Evolutionary conservation across 2,329 filamentous ascomycete genomes (phyloP).

Genomic region (Diplodia sapinea): DNA sequence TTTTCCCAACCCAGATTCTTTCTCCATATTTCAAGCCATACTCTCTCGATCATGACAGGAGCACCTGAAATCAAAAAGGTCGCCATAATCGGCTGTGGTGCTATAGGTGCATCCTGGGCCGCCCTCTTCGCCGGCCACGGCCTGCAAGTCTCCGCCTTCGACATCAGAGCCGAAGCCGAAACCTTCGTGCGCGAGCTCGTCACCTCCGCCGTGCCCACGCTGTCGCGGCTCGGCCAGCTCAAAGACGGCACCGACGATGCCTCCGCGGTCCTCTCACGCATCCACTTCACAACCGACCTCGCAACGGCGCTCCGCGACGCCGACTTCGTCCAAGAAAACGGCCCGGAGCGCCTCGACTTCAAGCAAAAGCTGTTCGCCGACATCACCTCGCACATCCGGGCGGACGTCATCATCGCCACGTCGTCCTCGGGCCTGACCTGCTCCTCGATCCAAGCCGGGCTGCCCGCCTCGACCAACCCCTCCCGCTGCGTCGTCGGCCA

Average conservation of each 20-base stretch:
- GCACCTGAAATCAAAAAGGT: constrained; percentile 35
- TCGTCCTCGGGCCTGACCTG: constrained; percentile 49
- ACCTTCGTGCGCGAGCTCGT: constrained; percentile 33
- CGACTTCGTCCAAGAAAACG: constrained; percentile 40
- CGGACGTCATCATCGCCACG: constrained; percentile 49
- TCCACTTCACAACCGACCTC: constrained; percentile 36
- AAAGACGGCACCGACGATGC: constrained; percentile 16
- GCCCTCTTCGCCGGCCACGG: constrained; percentile 49
- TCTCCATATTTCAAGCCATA: background rate
- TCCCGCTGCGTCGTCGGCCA: constrained; percentile 53
- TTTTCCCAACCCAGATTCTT: background rate
- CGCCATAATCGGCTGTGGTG: constrained; percentile 47
- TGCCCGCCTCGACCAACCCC: constrained; percentile 36
- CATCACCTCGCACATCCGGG: constrained; percentile 42
- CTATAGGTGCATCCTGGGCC: constrained; percentile 52
- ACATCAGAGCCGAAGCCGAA: constrained; percentile 48
- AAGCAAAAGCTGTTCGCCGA: constrained; percentile 48
- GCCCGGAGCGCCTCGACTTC: constrained; percentile 49
- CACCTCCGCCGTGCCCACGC: constrained; percentile 33
- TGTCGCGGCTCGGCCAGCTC: constrained; percentile 32
- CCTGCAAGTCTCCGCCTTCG: constrained; percentile 50
- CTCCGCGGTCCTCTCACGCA: constrained; percentile 21
- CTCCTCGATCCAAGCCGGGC: constrained; percentile 41
- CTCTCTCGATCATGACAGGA: constrained; percentile 4
- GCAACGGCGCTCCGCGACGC: constrained; percentile 33